Percentiles rank a stretch among this genome's conserved stretches.
Conservation (phyloP, 768 basidiomycete genomes). For the Russula lepida region DNA sequence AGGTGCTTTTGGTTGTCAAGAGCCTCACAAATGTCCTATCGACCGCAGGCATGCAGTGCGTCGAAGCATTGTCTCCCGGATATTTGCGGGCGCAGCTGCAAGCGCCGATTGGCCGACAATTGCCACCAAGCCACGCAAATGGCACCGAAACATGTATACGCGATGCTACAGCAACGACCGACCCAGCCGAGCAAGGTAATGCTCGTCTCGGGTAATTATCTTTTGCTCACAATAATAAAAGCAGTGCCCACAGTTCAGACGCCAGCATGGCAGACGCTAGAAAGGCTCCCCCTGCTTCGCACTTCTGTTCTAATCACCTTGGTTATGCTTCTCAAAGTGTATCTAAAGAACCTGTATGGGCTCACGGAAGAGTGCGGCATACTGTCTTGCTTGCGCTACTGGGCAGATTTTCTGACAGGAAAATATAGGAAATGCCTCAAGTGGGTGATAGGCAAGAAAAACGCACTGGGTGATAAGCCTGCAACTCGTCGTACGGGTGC, state of each 20-base stretch:
- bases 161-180: neutral
- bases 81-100: conserved; percentile 59
- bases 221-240: neutral
- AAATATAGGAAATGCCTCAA: conserved; percentile 77
- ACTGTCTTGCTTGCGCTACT: neutral
- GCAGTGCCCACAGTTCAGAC: neutral
- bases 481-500: conserved; percentile 54
- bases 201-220: neutral
- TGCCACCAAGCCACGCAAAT: neutral
- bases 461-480: conserved; percentile 76
- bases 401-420: neutral
- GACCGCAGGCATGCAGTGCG: conserved; percentile 72
- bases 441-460: conserved; percentile 84
- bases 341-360: conserved; percentile 77
- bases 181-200: neutral
- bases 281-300: conserved; percentile 37
- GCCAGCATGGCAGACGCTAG: conserved; percentile 16
- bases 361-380: conserved; percentile 85
- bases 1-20: conserved; percentile 79
- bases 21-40: conserved; percentile 68
- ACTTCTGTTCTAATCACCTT: conserved; percentile 75
- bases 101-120: conserved; percentile 20
- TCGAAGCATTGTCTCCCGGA: conserved; percentile 64
- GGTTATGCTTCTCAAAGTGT: conserved; percentile 77
- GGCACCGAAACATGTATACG: neutral